A percentile compares a stretch with the other conserved stretches of the same genome.
Evolutionary conservation across 2,329 filamentous ascomycete genomes (phyloP).

Genomic region (Metarhizium brunneum): DNA sequence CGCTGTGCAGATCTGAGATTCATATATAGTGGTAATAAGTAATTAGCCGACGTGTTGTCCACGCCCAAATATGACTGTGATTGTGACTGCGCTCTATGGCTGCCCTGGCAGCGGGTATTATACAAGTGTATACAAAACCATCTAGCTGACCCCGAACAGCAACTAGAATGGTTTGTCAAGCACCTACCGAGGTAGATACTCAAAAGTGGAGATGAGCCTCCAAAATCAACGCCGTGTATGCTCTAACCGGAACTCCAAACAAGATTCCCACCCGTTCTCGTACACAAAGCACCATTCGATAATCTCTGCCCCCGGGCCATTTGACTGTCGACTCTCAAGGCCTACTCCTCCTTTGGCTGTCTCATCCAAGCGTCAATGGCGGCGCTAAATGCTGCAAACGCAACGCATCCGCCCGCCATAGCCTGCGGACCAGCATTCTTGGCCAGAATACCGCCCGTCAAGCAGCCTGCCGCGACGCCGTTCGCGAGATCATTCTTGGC

Average conservation of each 20-base stretch:
- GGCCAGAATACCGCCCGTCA: slow-evolving; percentile 84
- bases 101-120: neutral
- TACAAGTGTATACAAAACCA: neutral
- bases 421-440: slow-evolving; percentile 84
- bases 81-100: neutral
- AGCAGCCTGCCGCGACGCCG: slow-evolving; percentile 76
- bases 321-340: too few relatives aligned
- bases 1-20: neutral
- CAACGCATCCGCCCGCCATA: slow-evolving; percentile 75
- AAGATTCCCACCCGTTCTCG: neutral
- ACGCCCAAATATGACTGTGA: neutral
- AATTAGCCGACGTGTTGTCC: neutral
- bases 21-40: neutral
- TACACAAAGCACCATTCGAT: neutral
- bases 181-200: too few relatives aligned
- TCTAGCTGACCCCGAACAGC: neutral
- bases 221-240: neutral
- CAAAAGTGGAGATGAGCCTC: too few relatives aligned
- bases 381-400: slow-evolving; percentile 86
- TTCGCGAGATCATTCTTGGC: slow-evolving; percentile 93
- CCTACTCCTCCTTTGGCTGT: slow-evolving; percentile 56
- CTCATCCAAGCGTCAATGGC: slow-evolving; percentile 91
- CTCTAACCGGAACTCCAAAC: neutral
- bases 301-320: neutral
- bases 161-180: too few relatives aligned